phyloP scores from a whole-genome alignment of 2,329 filamentous ascomycete genomes.

The Hypoxylon sp. region DNA sequence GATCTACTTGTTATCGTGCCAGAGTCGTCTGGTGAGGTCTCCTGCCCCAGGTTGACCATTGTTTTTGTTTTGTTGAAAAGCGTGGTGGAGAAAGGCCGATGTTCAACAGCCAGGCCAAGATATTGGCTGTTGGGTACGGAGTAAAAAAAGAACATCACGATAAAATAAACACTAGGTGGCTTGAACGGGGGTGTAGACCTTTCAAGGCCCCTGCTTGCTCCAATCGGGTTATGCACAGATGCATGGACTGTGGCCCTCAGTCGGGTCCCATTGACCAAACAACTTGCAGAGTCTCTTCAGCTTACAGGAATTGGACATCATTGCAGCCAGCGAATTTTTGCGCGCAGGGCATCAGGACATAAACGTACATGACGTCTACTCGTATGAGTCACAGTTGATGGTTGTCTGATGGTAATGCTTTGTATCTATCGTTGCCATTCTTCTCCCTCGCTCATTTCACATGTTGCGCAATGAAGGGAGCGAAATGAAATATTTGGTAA shows the following conservation, averaged over 20 bases:
- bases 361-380: conserved; percentile 46
- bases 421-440: conserved; percentile 26
- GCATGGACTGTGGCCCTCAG: conserved; percentile 45
- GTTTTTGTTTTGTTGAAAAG: conserved; percentile 37
- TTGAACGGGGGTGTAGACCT: conserved; percentile 36
- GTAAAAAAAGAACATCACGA: conserved; percentile 31
- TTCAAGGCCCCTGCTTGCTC: conserved; percentile 31
- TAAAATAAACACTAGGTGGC: conserved; percentile 35
- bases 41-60: conserved; percentile 39
- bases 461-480: conserved; percentile 31
- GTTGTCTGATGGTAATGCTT: conserved; percentile 30
- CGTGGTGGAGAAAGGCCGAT: conserved; percentile 44
- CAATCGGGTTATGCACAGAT: conserved; percentile 48
- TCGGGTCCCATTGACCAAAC: conserved; percentile 49
- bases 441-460: conserved; percentile 12
- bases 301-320: conserved; percentile 52
- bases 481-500: conserved; percentile 39
- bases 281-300: conserved; percentile 43
- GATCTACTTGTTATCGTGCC: conserved; percentile 46
- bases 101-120: conserved; percentile 41
- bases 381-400: conserved; percentile 48
- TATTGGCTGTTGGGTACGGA: conserved; percentile 46
- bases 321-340: conserved; percentile 47
- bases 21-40: conserved; percentile 44
- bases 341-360: conserved; percentile 51